Evolutionary conservation across 257 asterid species (phyloP).

Genomic region (Eustoma russellianum): DNA sequence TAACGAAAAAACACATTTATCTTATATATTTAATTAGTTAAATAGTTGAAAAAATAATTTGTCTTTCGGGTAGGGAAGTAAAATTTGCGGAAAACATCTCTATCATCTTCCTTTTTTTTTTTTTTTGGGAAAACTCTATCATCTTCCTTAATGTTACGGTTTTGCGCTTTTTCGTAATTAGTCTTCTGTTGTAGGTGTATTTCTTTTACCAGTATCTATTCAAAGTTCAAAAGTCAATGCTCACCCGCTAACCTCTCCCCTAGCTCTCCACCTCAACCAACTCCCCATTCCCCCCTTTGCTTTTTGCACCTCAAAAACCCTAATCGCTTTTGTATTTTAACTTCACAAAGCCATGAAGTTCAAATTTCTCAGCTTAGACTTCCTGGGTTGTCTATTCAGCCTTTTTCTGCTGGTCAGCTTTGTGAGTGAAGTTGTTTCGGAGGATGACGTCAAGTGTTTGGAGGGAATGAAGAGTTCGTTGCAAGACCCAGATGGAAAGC

Average conservation of each 20-base stretch:
- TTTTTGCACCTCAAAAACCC: slow-evolving; percentile 7
- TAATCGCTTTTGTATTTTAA: background rate
- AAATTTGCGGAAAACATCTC: no score
- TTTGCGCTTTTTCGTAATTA: no score
- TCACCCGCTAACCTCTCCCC: slow-evolving; percentile 4
- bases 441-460: slow-evolving; percentile 69
- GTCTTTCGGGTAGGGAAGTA: no score
- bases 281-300: background rate
- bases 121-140: no score
- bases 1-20: no score
- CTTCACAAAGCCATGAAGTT: slow-evolving; percentile 7
- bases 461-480: slow-evolving; percentile 45
- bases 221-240: slow-evolving; percentile 19
- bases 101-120: no score
- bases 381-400: background rate
- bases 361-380: slow-evolving; percentile 4
- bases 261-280: no score
- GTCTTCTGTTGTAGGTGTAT: no score
- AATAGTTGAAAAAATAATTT: no score
- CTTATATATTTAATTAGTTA: no score
- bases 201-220: background rate
- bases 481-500: slow-evolving; percentile 33
- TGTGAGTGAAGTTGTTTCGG: slow-evolving; percentile 17
- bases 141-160: no score
- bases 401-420: background rate